Percentiles rank a stretch among this genome's conserved stretches.
Evolutionary conservation across 2,329 filamentous ascomycete genomes (phyloP).

Genomic region (Rhinocladiella similis): DNA sequence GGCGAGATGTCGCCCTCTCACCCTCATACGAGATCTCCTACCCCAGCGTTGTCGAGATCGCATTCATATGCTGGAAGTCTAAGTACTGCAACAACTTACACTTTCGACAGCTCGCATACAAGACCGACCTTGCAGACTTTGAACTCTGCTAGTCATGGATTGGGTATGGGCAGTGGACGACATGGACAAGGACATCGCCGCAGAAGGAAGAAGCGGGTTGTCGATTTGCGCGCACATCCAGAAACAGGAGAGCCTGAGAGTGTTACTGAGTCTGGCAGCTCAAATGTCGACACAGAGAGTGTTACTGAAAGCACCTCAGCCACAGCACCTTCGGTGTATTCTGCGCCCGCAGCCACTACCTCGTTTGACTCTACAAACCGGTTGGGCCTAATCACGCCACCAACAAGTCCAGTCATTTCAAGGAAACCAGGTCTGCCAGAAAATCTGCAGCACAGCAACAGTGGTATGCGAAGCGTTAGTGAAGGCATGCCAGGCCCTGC

Average conservation of each 20-base stretch:
- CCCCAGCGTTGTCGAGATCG: conserved; percentile 59
- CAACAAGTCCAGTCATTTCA: conserved; percentile 43
- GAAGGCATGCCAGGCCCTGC: conserved; percentile 13
- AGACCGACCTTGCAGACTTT: conserved; percentile 44
- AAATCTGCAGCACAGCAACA: not conserved
- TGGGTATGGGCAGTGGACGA: conserved; percentile 42
- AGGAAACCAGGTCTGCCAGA: not conserved
- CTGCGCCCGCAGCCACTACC: conserved; percentile 54
- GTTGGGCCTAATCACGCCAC: conserved; percentile 56
- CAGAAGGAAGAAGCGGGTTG: conserved; percentile 50
- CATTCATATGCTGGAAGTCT: conserved; percentile 59
- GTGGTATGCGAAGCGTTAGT: conserved; percentile 16
- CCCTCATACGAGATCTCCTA: conserved; percentile 36
- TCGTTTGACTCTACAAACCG: conserved; percentile 52
- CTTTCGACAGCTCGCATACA: conserved; percentile 73
- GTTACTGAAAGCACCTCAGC: conserved; percentile 40
- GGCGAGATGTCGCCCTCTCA: conserved; percentile 52
- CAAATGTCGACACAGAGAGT: conserved; percentile 29
- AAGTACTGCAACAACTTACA: conserved; percentile 63
- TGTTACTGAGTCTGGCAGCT: conserved; percentile 42
- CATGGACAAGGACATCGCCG: conserved; percentile 46
- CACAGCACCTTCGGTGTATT: conserved; percentile 48
- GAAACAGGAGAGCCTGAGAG: conserved; percentile 41
- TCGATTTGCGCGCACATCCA: conserved; percentile 46
- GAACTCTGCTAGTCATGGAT: conserved; percentile 40